Evolutionary conservation across 148 eudicot species (phyloP), one percentile per base, ranked within the genome.

Genomic region (Rhododendron ovatum): DNA sequence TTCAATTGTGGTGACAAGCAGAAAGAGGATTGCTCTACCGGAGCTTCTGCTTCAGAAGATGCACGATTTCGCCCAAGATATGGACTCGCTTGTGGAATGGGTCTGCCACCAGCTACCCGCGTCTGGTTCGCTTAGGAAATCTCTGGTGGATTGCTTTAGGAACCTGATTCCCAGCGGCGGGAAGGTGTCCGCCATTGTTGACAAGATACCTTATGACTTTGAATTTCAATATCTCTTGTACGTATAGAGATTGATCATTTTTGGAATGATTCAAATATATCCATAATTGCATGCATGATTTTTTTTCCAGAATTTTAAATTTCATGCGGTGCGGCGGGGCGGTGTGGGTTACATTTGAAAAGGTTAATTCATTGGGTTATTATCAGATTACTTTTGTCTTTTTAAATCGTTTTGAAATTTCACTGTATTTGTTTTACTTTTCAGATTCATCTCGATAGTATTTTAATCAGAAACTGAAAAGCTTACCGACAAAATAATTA

Each of bases 71-170:
- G 93, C 94, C 5, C 81, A 37, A 39, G 96, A 94, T 13, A 41
- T 85, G 88, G 92, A 93, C 55, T 88, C 95, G 17, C 80, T 97
- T 73, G 88, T 93, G 8, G 92, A 95, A 80, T 97, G 99, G 99
- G 89, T 97, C 43, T 94, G 95, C 81, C 95, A 93, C 7, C 98
- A 97, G 83, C 82, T 97, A 41, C 99, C 99, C 2, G 92, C 99
- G 0, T 95, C 99, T 7, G 98, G 98, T 3, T 89, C 98, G 0
- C 83, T 97, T 15, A 86, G 99, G 51, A 97, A 97, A 89, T 94
- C 98, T 0, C 94, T 97, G 73, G 98, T 95, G 35, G 99, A 95
- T 75, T 94, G 98, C 91, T 96, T 92, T 45, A 92, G 92, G 83
- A 92, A 92, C 41, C 71, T 82, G 41, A 84, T 51, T 22, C 85